phyloP scores from a whole-genome alignment of 495 filamentous ascomycete genomes.

The Penicillium silybi region DNA sequence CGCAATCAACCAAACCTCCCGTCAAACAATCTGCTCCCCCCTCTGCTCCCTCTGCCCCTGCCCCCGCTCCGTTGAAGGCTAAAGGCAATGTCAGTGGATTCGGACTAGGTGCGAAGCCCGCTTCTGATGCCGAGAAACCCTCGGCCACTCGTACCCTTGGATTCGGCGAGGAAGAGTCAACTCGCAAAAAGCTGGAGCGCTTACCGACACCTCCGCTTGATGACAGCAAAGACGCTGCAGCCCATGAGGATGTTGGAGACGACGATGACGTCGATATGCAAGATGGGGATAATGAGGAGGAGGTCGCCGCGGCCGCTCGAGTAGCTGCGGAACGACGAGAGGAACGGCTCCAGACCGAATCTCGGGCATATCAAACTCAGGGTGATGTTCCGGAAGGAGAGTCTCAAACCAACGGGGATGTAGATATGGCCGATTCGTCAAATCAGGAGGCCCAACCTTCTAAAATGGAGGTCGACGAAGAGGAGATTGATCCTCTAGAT shows the following conservation, averaged over 20 bases:
- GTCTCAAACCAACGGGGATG: conserved; percentile 30
- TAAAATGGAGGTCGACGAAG: conserved; percentile 44
- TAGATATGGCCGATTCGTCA: conserved; percentile 40
- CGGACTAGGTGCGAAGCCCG: conserved; percentile 65
- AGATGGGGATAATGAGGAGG: conserved; percentile 78
- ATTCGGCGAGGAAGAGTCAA: conserved; percentile 83
- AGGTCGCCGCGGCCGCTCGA: conserved; percentile 76
- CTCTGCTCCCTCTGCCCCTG: conserved; percentile 44
- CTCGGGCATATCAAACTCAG: conserved; percentile 4
- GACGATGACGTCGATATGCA: conserved; percentile 75
- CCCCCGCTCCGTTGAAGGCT: conserved; percentile 47
- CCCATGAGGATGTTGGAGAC: conserved; percentile 55
- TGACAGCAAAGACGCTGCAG: conserved; percentile 56
- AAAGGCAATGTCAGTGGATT: conserved; percentile 77
- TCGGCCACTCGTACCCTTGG: conserved; percentile 69
- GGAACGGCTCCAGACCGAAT: conserved; percentile 57
- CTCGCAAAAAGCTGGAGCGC: conserved; percentile 80
- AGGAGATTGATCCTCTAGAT: conserved; percentile 88
- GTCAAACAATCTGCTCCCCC: conserved; percentile 28
- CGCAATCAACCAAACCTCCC: conserved; percentile 48
- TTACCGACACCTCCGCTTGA: conserved; percentile 71
- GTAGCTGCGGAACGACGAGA: conserved; percentile 75
- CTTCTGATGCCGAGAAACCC: conserved; percentile 60
- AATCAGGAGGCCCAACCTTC: conserved; percentile 30
- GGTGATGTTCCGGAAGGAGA: conserved; percentile 8